These are phyloP conservation scores for Pyrenula aspistea DNA, from an alignment of 495 filamentous ascomycete species.

Conservation along the genomic window DNA sequence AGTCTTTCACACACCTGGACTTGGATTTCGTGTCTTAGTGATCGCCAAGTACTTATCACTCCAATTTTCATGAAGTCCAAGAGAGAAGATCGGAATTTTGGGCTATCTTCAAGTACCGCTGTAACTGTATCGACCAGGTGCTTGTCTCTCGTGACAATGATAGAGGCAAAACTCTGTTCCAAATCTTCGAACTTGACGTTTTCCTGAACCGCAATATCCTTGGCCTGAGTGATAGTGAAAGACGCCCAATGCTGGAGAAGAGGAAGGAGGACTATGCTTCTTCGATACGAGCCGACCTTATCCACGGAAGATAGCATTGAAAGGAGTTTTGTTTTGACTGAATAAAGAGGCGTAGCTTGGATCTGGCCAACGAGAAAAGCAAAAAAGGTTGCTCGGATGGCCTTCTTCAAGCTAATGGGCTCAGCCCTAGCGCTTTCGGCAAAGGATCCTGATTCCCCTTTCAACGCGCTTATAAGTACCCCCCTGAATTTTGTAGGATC, in stretches of 20 bases:
- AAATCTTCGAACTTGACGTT: constrained; percentile 44
- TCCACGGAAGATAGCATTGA: constrained; percentile 56
- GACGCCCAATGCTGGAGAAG: constrained; percentile 52
- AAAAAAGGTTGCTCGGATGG: constrained; percentile 50
- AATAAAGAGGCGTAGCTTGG: constrained; percentile 49
- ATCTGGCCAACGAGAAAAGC: constrained; percentile 67
- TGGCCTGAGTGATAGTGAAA: constrained; percentile 28
- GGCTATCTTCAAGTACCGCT: constrained; percentile 33
- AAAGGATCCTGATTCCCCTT: constrained; percentile 22
- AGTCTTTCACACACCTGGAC: constrained; percentile 29
- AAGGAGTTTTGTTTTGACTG: constrained; percentile 57
- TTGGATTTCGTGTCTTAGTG: neutral
- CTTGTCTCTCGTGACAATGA: constrained; percentile 53
- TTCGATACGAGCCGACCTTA: constrained; percentile 51
- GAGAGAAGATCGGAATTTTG: constrained; percentile 10
- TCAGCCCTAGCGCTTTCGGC: constrained; percentile 29
- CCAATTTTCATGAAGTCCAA: neutral
- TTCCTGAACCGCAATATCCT: constrained; percentile 38
- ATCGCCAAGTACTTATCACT: neutral
- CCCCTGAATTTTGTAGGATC: constrained; percentile 53
- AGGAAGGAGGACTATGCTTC: constrained; percentile 59
- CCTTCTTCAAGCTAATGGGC: constrained; percentile 44
- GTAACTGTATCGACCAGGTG: constrained; percentile 52
- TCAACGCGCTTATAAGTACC: constrained; percentile 43
- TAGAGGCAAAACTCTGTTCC: constrained; percentile 45